Evolutionary conservation across 441 rosid genomes (phyloP).

Genomic region (Croton laevigatus): DNA sequence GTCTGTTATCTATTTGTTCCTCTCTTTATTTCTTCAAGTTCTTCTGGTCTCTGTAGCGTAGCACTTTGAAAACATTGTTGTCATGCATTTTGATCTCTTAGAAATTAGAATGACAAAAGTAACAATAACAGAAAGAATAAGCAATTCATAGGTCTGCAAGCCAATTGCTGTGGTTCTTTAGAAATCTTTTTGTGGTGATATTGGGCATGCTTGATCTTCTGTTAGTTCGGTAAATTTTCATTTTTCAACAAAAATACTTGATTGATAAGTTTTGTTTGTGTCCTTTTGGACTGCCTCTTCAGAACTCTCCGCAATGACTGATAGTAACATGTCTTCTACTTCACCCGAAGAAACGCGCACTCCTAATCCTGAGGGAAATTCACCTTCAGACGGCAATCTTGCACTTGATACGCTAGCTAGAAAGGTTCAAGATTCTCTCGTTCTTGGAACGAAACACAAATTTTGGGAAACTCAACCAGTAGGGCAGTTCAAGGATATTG

Average conservation of each 20-base stretch:
- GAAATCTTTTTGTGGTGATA: background rate
- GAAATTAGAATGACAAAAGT: background rate
- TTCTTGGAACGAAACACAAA: constrained; percentile 48
- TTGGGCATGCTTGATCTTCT: background rate
- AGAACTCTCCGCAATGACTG: constrained; percentile 39
- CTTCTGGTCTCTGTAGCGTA: background rate
- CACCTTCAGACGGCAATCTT: constrained; percentile 37
- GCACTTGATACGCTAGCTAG: constrained; percentile 53
- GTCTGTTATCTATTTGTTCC: background rate
- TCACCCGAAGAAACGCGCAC: constrained; percentile 46
- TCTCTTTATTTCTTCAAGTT: background rate
- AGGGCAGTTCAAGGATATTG: constrained; percentile 65
- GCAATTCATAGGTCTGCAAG: background rate
- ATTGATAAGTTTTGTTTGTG: background rate
- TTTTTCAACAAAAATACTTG: background rate
- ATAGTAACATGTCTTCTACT: constrained; percentile 42
- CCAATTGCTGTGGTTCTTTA: background rate
- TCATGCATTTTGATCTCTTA: background rate
- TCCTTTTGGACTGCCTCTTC: constrained; percentile 9
- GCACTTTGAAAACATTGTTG: too few species aligned
- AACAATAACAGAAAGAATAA: background rate
- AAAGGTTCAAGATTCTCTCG: constrained; percentile 56
- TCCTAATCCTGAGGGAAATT: constrained; percentile 34
- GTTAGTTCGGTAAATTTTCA: background rate
- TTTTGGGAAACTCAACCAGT: constrained; percentile 95